phyloP scores from a whole-genome alignment of 2,329 filamentous ascomycete species.

The Pseudogymnoascus sp. region DNA sequence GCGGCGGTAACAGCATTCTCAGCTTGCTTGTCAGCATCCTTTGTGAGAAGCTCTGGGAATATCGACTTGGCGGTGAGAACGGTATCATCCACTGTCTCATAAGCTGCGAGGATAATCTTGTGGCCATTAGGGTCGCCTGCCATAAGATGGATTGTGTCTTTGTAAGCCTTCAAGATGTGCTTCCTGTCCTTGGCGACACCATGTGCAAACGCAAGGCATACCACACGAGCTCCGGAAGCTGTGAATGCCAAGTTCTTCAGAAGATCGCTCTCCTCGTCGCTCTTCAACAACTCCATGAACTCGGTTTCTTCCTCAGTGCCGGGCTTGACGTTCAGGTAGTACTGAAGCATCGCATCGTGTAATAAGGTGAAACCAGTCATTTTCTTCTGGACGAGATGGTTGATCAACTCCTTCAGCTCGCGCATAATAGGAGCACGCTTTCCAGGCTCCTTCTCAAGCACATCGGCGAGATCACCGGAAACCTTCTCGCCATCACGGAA shows the following conservation, averaged over 20 bases:
- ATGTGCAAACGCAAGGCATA: slow-evolving; percentile 74
- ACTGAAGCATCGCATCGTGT: slow-evolving; percentile 96
- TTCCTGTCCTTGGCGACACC: slow-evolving; percentile 90
- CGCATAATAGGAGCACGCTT: slow-evolving; percentile 84
- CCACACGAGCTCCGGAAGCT: slow-evolving; percentile 73
- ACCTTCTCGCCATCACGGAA: slow-evolving; percentile 52
- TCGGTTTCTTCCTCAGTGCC: slow-evolving; percentile 77
- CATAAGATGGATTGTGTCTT: slow-evolving; percentile 80
- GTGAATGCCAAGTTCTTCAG: slow-evolving; percentile 96
- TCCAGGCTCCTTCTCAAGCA: slow-evolving; percentile 70
- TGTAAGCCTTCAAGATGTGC: slow-evolving; percentile 78
- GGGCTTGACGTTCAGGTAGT: slow-evolving; percentile 71
- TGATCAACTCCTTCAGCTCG: slow-evolving; percentile 78
- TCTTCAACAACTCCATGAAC: slow-evolving; percentile 84
- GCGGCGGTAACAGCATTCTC: slow-evolving; percentile 58
- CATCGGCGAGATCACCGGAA: slow-evolving; percentile 58
- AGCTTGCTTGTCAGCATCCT: slow-evolving; percentile 53
- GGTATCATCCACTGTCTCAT: slow-evolving; percentile 91
- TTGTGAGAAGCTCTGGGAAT: slow-evolving; percentile 76
- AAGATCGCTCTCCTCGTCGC: slow-evolving; percentile 82
- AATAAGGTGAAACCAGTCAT: slow-evolving; percentile 95
- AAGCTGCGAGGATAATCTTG: slow-evolving; percentile 72
- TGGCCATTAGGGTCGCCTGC: slow-evolving; percentile 73
- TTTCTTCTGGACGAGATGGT: slow-evolving; percentile 90
- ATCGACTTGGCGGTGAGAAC: slow-evolving; percentile 79